phyloP scores from a whole-genome alignment of 208 protist species.

The Crithidia brevicula region DNA sequence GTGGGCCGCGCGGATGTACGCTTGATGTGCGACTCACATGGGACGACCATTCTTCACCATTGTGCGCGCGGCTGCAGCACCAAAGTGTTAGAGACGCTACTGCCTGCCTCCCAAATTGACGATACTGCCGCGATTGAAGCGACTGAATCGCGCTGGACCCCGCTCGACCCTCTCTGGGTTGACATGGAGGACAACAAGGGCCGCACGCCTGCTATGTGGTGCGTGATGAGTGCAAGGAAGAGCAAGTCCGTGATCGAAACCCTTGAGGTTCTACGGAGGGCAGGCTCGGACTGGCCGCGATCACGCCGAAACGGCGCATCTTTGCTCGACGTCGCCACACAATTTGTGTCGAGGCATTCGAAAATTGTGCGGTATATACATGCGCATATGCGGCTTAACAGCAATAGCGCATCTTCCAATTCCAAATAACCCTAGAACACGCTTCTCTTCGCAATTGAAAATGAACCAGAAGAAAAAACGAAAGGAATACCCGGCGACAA shows the following conservation, averaged over 20 bases:
- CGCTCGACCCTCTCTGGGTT: constrained; percentile 15
- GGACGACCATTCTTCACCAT: constrained; percentile 59
- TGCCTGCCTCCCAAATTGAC: constrained; percentile 5
- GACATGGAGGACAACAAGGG: constrained; percentile 57
- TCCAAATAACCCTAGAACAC: background rate
- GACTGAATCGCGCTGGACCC: background rate
- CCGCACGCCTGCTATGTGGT: constrained; percentile 59
- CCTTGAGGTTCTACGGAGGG: constrained; percentile 34
- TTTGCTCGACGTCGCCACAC: constrained; percentile 30
- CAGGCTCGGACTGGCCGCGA: constrained; percentile 50
- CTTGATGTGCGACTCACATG: constrained; percentile 26
- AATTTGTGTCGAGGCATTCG: constrained; percentile 28
- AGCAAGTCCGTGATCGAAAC: constrained; percentile 32
- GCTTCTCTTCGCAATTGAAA: background rate
- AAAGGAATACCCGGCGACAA: too few relatives aligned
- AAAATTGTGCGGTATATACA: constrained; percentile 29
- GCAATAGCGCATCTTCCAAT: too few relatives aligned
- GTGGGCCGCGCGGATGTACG: constrained; percentile 30
- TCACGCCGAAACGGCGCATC: constrained; percentile 29
- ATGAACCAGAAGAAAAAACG: background rate
- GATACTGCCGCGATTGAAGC: too few relatives aligned
- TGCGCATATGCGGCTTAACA: background rate
- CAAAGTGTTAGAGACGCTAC: constrained; percentile 33
- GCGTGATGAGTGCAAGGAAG: constrained; percentile 31
- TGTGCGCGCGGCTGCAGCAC: constrained; percentile 44